Evolutionary conservation across 164 flowering plant genomes (phyloP).

Genomic region (Annona cherimola): DNA sequence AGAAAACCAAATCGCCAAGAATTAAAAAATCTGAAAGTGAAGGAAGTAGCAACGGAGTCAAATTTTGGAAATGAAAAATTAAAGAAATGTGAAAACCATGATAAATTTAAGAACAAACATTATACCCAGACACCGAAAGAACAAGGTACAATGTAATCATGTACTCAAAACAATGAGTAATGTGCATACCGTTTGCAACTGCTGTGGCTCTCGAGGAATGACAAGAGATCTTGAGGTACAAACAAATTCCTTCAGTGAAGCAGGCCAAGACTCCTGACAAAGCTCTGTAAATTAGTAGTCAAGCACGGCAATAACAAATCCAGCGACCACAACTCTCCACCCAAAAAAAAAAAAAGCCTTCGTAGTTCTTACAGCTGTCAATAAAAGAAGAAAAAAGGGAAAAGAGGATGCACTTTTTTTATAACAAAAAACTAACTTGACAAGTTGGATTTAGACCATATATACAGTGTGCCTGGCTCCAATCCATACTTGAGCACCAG

Average conservation of each 20-base stretch:
- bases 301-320: background rate
- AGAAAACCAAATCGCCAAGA: no score
- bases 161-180: background rate
- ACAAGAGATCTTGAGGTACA: constrained; percentile 45
- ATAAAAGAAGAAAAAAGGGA: background rate
- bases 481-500: no score
- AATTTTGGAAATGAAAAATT: no score
- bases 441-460: no score
- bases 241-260: constrained; percentile 68
- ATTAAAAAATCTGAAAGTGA: no score
- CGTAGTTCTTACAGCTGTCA: background rate
- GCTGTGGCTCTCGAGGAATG: constrained; percentile 51
- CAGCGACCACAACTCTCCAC: background rate
- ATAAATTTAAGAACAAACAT: background rate
- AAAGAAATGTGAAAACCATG: no score
- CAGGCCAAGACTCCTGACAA: constrained; percentile 70
- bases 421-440: no score
- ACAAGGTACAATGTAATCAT: background rate
- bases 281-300: background rate
- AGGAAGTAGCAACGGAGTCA: no score
- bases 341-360: no score
- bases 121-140: background rate
- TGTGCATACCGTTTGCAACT: constrained; percentile 44
- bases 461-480: no score
- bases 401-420: background rate